A percentile compares a stretch with the other conserved stretches of the same genome.
These are phyloP conservation scores for Suillus weaverae DNA, from an alignment of 768 basidiomycete species.

Conservation along the genomic window DNA sequence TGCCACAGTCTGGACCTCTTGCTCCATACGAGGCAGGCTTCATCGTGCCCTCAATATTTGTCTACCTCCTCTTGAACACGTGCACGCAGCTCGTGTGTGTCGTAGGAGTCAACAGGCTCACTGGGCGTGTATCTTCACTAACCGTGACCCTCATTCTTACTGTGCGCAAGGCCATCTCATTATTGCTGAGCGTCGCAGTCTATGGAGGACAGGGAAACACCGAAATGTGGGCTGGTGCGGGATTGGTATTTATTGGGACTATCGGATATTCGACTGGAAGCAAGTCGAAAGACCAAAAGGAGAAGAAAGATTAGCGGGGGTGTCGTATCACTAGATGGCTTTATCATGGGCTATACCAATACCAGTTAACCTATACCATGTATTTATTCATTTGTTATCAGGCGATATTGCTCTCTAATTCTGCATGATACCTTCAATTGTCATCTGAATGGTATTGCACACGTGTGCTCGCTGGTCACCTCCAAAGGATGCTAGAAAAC, in stretches of 20 bases:
- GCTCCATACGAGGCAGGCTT: slow-evolving; percentile 29
- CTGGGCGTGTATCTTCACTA: slow-evolving; percentile 69
- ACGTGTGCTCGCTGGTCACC: too few relatives aligned
- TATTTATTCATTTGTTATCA: not conserved
- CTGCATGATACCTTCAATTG: not conserved
- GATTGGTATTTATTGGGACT: slow-evolving; percentile 69
- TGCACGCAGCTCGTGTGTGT: slow-evolving; percentile 84
- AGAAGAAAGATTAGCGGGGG: slow-evolving; percentile 25
- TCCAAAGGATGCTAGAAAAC: too few relatives aligned
- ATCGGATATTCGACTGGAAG: slow-evolving; percentile 56
- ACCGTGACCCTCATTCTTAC: slow-evolving; percentile 80
- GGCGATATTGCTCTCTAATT: not conserved
- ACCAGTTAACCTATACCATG: not conserved
- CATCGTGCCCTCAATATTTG: slow-evolving; percentile 56
- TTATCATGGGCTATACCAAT: not conserved
- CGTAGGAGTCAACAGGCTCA: slow-evolving; percentile 84
- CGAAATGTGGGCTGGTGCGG: slow-evolving; percentile 71
- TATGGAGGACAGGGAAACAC: slow-evolving; percentile 40
- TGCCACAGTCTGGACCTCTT: slow-evolving; percentile 8
- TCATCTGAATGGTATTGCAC: not conserved
- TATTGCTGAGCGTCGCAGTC: slow-evolving; percentile 66
- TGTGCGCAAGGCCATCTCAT: slow-evolving; percentile 77
- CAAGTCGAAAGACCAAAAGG: slow-evolving; percentile 13
- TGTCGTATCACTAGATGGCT: not conserved
- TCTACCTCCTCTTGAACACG: slow-evolving; percentile 74